Conservation (phyloP, 2,329 filamentous ascomycete species). For the Cercospora sesami region DNA sequence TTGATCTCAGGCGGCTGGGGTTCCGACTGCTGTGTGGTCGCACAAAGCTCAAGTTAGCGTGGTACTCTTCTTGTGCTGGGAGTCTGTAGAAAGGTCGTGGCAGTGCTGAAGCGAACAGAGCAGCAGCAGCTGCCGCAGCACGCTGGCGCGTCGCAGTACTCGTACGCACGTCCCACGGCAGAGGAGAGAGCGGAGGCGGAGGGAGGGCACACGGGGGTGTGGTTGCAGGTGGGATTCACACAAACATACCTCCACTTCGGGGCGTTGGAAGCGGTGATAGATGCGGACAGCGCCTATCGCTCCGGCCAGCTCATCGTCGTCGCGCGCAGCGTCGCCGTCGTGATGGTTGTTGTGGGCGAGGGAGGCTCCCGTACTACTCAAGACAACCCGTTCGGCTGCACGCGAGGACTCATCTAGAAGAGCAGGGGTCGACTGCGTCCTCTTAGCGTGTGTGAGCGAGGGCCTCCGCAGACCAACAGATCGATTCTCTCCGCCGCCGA, state of each 20-base stretch:
- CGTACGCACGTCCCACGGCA: neutral
- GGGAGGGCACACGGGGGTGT: neutral
- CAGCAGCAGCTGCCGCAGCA: neutral
- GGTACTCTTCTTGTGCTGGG: conserved; percentile 22
- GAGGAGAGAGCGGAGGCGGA: neutral
- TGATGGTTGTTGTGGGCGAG: neutral
- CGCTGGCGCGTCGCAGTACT: neutral
- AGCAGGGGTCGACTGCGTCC: conserved; percentile 10
- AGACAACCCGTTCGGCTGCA: conserved; percentile 3
- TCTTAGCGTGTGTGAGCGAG: conserved; percentile 4
- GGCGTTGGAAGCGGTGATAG: conserved; percentile 33
- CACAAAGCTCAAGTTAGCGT: conserved; percentile 18
- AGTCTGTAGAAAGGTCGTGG: neutral
- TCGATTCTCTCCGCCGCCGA: neutral
- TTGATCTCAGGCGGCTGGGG: conserved; percentile 55
- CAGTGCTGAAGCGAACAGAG: neutral
- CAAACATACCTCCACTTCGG: conserved; percentile 31
- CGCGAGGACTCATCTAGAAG: conserved; percentile 2
- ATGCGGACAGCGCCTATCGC: conserved; percentile 33
- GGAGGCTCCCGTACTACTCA: neutral
- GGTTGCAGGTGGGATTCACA: neutral
- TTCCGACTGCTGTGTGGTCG: conserved; percentile 27
- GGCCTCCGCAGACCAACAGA: conserved; percentile 5
- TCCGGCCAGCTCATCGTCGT: conserved; percentile 36
- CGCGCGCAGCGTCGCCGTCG: conserved; percentile 4